Percentiles rank a stretch among this genome's conserved stretches.
These are phyloP conservation scores for Aureobasidium leucospermi DNA, from an alignment of 2,329 filamentous ascomycete genomes.

Conservation along the genomic window DNA sequence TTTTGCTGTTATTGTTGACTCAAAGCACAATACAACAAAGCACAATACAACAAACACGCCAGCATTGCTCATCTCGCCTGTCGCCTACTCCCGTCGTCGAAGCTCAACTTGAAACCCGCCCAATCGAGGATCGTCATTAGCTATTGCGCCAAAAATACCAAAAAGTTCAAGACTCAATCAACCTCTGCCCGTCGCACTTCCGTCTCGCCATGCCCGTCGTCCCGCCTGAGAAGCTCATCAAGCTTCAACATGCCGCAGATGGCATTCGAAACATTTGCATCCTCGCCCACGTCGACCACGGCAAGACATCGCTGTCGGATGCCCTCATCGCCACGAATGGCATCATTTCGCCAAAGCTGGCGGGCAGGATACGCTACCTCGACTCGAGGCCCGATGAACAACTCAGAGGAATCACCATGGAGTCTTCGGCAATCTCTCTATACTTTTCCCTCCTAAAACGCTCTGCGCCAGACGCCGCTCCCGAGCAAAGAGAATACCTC, in stretches of 20 bases:
- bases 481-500: slow-evolving; percentile 75
- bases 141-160: not conserved
- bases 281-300: slow-evolving; percentile 92
- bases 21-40: no score
- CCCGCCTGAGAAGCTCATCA: slow-evolving; percentile 79
- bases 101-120: slow-evolving; percentile 3
- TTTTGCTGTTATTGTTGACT: not conserved
- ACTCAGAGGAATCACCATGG: slow-evolving; percentile 97
- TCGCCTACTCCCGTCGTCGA: slow-evolving; percentile 1
- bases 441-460: slow-evolving; percentile 88
- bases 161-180: not conserved
- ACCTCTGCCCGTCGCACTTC: not conserved
- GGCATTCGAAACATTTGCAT: slow-evolving; percentile 96
- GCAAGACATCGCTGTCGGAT: slow-evolving; percentile 95
- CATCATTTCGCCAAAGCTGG: slow-evolving; percentile 96
- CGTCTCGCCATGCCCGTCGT: slow-evolving; percentile 74
- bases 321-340: slow-evolving; percentile 96
- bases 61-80: slow-evolving; percentile 5
- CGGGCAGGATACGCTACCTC: slow-evolving; percentile 95
- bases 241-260: slow-evolving; percentile 78
- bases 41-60: not conserved
- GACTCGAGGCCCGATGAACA: slow-evolving; percentile 96
- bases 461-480: slow-evolving; percentile 45
- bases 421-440: slow-evolving; percentile 94
- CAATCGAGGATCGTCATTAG: not conserved